These are phyloP conservation scores for Teratosphaeria epicoccoides DNA, from an alignment of 2,329 filamentous ascomycete species.

Conservation along the genomic window DNA sequence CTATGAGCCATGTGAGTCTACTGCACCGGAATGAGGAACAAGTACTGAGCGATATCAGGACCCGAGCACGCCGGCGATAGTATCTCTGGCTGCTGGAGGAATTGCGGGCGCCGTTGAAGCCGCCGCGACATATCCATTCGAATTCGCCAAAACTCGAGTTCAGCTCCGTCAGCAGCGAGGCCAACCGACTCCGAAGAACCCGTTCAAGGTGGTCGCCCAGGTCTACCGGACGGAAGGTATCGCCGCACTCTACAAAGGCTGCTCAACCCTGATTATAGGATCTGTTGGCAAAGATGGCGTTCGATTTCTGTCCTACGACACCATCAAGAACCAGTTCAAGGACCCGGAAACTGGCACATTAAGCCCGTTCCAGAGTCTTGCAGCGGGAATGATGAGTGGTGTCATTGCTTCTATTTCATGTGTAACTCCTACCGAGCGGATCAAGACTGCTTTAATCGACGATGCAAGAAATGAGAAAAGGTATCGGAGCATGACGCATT, in stretches of 20 bases:
- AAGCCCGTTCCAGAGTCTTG: conserved; percentile 46
- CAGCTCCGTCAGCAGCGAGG: conserved; percentile 42
- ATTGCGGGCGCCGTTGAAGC: conserved; percentile 23
- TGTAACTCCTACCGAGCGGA: conserved; percentile 57
- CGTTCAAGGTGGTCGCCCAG: conserved; percentile 45
- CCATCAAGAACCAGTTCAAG: conserved; percentile 49
- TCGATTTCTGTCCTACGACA: conserved; percentile 56
- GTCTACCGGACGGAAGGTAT: conserved; percentile 48
- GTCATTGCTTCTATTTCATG: conserved; percentile 52
- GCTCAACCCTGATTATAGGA: conserved; percentile 48
- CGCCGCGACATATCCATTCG: conserved; percentile 44
- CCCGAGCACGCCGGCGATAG: conserved; percentile 21
- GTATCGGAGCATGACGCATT: conserved; percentile 43
- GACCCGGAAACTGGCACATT: conserved; percentile 46
- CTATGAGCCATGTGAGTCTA: conserved; percentile 5
- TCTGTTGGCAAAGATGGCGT: conserved; percentile 55
- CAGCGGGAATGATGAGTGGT: conserved; percentile 54
- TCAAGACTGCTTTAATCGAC: conserved; percentile 59
- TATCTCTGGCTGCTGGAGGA: conserved; percentile 26
- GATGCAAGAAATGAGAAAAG: conserved; percentile 42
- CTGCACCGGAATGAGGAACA: background rate
- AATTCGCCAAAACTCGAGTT: conserved; percentile 56
- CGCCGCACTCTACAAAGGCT: conserved; percentile 52
- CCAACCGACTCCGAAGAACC: conserved; percentile 42
- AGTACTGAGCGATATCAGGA: conserved; percentile 7